Percentiles rank a stretch among this genome's conserved stretches.
These are phyloP conservation scores for Penicillium sp. DNA, from an alignment of 2,329 filamentous ascomycete genomes.

Conservation along the genomic window DNA sequence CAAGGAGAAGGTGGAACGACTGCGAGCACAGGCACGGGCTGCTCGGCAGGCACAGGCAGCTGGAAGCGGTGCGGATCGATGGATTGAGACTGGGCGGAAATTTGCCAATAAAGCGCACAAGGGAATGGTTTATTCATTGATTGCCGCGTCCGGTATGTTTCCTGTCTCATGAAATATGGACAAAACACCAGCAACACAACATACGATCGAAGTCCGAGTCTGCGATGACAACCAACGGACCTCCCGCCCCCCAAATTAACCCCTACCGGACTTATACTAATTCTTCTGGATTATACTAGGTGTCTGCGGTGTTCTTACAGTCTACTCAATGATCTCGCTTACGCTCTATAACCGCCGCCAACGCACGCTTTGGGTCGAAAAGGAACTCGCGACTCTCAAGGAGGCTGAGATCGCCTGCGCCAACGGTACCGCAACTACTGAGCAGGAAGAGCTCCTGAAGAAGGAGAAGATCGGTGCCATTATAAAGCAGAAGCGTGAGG, in stretches of 20 bases:
- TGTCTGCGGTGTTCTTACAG: conserved; percentile 58
- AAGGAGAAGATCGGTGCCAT: conserved; percentile 46
- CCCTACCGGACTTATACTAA: neutral
- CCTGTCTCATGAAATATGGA: neutral
- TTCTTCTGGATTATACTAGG: conserved; percentile 38
- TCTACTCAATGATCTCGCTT: conserved; percentile 64
- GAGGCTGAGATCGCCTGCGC: conserved; percentile 43
- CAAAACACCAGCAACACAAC: neutral
- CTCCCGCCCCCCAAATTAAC: neutral
- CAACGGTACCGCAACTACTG: conserved; percentile 36
- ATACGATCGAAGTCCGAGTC: conserved; percentile 1
- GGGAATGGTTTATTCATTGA: conserved; percentile 57
- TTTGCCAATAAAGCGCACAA: conserved; percentile 62
- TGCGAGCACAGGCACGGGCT: conserved; percentile 66
- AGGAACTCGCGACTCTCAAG: conserved; percentile 41
- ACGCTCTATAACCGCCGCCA: conserved; percentile 66
- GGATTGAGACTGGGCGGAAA: conserved; percentile 52
- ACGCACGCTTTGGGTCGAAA: conserved; percentile 59
- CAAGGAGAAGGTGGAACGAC: conserved; percentile 65
- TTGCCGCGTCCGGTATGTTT: conserved; percentile 58
- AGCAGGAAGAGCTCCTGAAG: conserved; percentile 44
- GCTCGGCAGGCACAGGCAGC: conserved; percentile 60
- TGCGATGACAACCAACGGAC: neutral
- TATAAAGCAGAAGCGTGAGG: conserved; percentile 37
- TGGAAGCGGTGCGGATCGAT: conserved; percentile 50